phyloP scores from a whole-genome alignment of 176 grass and related monocot species.

The Musa schizocarpa region DNA sequence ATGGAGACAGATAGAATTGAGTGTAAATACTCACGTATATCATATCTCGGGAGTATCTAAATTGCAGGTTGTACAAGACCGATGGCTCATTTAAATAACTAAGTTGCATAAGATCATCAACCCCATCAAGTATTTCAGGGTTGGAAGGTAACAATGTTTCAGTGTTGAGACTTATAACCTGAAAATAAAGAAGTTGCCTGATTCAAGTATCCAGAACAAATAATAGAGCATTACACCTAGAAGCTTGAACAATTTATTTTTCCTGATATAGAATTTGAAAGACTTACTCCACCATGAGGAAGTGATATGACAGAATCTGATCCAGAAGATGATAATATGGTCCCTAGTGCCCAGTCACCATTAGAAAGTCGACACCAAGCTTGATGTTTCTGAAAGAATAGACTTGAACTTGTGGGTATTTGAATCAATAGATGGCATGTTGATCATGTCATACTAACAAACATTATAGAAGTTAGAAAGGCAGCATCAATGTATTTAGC shows the following conservation, averaged over 20 bases:
- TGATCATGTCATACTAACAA: background rate
- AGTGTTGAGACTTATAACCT: slow-evolving; percentile 72
- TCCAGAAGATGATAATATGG: slow-evolving; percentile 58
- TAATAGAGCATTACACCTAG: slow-evolving; percentile 33
- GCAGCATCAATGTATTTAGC: background rate
- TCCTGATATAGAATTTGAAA: background rate
- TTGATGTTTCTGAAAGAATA: slow-evolving; percentile 59
- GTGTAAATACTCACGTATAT: slow-evolving; percentile 78
- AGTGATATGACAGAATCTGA: slow-evolving; percentile 63
- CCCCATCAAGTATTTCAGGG: slow-evolving; percentile 97
- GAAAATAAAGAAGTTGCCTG: slow-evolving; percentile 10
- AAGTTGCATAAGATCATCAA: slow-evolving; percentile 96
- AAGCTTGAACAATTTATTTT: background rate
- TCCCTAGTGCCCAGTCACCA: slow-evolving; percentile 79
- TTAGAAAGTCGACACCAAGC: slow-evolving; percentile 73
- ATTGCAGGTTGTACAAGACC: slow-evolving; percentile 91
- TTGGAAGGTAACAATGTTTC: slow-evolving; percentile 80
- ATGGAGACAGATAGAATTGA: slow-evolving; percentile 9
- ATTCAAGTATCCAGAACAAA: background rate
- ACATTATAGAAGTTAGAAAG: background rate
- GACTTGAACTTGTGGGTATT: slow-evolving; percentile 8
- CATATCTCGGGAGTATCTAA: slow-evolving; percentile 76
- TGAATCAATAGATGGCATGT: background rate
- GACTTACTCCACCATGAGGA: slow-evolving; percentile 73
- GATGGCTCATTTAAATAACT: slow-evolving; percentile 98